phyloP scores from a whole-genome alignment of 169 alveolate genomes.

The Plasmodium fragile region DNA sequence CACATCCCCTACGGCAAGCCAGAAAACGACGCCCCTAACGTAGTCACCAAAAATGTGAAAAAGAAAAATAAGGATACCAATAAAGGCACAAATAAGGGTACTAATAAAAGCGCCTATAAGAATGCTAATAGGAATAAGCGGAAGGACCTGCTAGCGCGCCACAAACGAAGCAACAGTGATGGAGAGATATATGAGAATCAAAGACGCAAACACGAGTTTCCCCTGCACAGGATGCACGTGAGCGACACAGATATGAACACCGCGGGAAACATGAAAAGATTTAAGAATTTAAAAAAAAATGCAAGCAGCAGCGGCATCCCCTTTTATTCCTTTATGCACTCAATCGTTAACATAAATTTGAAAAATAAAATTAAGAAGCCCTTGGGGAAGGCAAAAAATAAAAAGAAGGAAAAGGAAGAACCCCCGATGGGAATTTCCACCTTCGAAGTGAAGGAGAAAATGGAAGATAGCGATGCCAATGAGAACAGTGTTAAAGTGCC shows the following conservation, averaged over 20 bases:
- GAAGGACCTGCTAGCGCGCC: not conserved
- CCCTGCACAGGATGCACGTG: not conserved
- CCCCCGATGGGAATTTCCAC: not conserved
- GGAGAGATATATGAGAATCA: conserved; percentile 46
- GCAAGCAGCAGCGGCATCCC: not conserved
- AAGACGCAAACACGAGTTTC: not conserved
- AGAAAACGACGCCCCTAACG: not conserved
- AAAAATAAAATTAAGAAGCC: conserved; percentile 9
- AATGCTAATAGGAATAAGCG: not conserved
- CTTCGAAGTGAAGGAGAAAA: conserved; percentile 13
- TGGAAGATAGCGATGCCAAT: not conserved
- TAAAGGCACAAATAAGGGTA: not conserved
- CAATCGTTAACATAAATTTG: conserved; percentile 18
- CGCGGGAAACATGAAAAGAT: conserved; percentile 7
- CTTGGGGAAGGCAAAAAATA: conserved; percentile 15
- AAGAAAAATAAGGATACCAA: not conserved
- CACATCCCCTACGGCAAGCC: not conserved
- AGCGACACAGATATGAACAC: conserved; percentile 41
- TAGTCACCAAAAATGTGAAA: not conserved
- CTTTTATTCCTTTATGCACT: conserved; percentile 38
- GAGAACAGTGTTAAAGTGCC: not conserved
- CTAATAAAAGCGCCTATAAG: not conserved
- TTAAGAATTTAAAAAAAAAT: conserved; percentile 5
- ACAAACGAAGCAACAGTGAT: conserved; percentile 49
- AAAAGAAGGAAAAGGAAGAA: conserved; percentile 12